Evolutionary conservation across 495 filamentous ascomycete genomes (phyloP), one percentile per base, ranked within the genome.

Genomic region (Neurospora hispaniola): DNA sequence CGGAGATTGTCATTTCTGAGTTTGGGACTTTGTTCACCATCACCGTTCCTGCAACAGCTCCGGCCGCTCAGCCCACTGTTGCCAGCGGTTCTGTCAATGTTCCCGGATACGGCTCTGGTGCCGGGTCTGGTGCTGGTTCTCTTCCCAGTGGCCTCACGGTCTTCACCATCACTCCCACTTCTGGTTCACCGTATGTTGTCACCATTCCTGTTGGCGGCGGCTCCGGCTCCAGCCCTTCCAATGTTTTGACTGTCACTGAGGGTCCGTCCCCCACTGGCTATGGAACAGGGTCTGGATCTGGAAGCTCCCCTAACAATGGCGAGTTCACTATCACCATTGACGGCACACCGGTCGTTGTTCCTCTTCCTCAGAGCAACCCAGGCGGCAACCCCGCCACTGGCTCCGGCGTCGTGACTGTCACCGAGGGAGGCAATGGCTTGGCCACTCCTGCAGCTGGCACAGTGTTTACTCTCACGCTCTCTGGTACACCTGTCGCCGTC

Each of bases 161-260:
- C 31, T 16, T 69, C 12, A 76, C 74, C 5, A 69, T 76, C n/a
- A 76, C 73, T 4, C 74, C 74, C 3, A 12, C 8, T 20, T 73
- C 73, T 14, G 75, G 75, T 5, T 71, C 74, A 20, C 74, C 74
- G 6, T 42, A 70, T 59, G 72, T 71, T 35, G 72, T 73, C 62
- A 75, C 74, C 2, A 54, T 75, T 18, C 59, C 73, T n/a, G 71
- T 39, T 16, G 43, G 31, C 31, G 44, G 31, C 66, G n/a, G 27
- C 42, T 18, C 69, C 14, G 72, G 12, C 23, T 18, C 72, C n/a
- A 42, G 16, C 8, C n/a, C 38, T 10, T 41, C 71, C 14, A 54
- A 59, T 11, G 42, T 54, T 14, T 69, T 44, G 8, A 72, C 71
- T 14, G 31, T 70, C 35, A 72, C 43, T 27, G 68, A 54, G n/a